Evolutionary conservation across 2,329 filamentous ascomycete genomes (phyloP).

Genomic region (Bipolaris sorokiniana): DNA sequence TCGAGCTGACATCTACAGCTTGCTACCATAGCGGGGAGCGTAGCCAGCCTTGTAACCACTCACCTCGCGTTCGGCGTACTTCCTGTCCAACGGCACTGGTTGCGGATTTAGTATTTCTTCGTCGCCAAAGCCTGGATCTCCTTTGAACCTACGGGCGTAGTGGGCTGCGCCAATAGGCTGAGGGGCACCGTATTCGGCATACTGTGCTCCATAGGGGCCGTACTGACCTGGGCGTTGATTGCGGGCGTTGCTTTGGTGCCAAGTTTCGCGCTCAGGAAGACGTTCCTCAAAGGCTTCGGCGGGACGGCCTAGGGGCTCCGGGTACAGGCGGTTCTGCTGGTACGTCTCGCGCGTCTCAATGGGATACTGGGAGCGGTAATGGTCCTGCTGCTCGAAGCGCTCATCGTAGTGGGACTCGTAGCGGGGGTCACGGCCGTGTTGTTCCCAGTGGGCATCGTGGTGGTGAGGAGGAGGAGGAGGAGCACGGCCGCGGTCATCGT

Average conservation of each 20-base stretch:
- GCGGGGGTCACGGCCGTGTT: constrained; percentile 20
- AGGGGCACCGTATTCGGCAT: constrained; percentile 42
- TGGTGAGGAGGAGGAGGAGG: not conserved
- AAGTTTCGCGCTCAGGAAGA: constrained; percentile 44
- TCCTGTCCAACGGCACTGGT: constrained; percentile 41
- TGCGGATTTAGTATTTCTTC: constrained; percentile 47
- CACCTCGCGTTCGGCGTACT: constrained; percentile 44
- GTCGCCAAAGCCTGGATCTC: constrained; percentile 48
- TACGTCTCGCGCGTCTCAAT: constrained; percentile 18
- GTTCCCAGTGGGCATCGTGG: constrained; percentile 31
- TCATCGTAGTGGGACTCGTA: constrained; percentile 28
- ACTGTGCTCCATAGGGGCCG: constrained; percentile 30
- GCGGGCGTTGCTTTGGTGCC: constrained; percentile 39
- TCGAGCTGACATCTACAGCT: constrained; percentile 15
- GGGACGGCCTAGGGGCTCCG: constrained; percentile 38
- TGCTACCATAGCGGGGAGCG: constrained; percentile 18
- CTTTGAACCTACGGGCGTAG: constrained; percentile 43
- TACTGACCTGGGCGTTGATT: constrained; percentile 19
- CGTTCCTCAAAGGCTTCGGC: constrained; percentile 46
- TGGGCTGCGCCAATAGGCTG: constrained; percentile 38
- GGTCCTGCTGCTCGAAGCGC: constrained; percentile 30
- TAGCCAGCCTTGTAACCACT: constrained; percentile 23
- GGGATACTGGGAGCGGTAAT: constrained; percentile 28
- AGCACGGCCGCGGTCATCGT: constrained; percentile 32
- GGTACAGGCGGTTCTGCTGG: constrained; percentile 20